phyloP scores from a whole-genome alignment of 805 yeast genomes.

The Starmerella apicola region DNA sequence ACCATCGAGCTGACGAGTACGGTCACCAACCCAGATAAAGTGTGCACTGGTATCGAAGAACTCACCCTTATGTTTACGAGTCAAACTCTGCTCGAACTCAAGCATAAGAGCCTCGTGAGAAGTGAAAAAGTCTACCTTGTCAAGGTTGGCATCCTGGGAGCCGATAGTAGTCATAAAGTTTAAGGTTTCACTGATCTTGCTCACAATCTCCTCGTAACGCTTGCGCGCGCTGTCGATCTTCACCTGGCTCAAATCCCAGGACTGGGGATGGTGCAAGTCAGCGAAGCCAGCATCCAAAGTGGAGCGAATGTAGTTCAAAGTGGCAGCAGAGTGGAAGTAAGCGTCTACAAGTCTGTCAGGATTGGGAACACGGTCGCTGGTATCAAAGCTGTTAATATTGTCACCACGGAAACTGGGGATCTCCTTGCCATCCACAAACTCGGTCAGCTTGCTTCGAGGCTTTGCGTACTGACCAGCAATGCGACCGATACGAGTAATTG shows the following conservation, averaged over 20 bases:
- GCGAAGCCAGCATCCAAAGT: slow-evolving; percentile 31
- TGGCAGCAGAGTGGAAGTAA: slow-evolving; percentile 36
- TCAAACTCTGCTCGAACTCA: slow-evolving; percentile 33
- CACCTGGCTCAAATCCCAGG: slow-evolving; percentile 34
- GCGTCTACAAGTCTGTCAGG: slow-evolving; percentile 32
- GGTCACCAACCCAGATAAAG: slow-evolving; percentile 35
- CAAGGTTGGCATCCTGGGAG: slow-evolving; percentile 22
- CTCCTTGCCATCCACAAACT: slow-evolving; percentile 31
- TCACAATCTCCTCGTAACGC: slow-evolving; percentile 31
- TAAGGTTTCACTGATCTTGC: slow-evolving; percentile 28
- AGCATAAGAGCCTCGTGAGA: slow-evolving; percentile 33
- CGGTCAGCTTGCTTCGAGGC: slow-evolving; percentile 34
- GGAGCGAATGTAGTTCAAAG: slow-evolving; percentile 31
- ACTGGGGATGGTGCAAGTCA: slow-evolving; percentile 30
- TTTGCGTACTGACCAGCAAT: slow-evolving; percentile 37
- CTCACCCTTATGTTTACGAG: slow-evolving; percentile 25
- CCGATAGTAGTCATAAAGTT: slow-evolving; percentile 32
- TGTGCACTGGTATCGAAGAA: slow-evolving; percentile 34
- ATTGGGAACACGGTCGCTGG: slow-evolving; percentile 30
- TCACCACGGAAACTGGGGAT: slow-evolving; percentile 35
- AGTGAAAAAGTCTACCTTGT: slow-evolving; percentile 30
- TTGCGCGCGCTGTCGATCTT: slow-evolving; percentile 27
- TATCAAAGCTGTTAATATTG: slow-evolving; percentile 33
- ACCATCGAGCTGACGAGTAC: slow-evolving; percentile 34
- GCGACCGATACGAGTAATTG: slow-evolving; percentile 32